phyloP scores from a whole-genome alignment of 306 rosid genomes.

The Lotus japonicus region DNA sequence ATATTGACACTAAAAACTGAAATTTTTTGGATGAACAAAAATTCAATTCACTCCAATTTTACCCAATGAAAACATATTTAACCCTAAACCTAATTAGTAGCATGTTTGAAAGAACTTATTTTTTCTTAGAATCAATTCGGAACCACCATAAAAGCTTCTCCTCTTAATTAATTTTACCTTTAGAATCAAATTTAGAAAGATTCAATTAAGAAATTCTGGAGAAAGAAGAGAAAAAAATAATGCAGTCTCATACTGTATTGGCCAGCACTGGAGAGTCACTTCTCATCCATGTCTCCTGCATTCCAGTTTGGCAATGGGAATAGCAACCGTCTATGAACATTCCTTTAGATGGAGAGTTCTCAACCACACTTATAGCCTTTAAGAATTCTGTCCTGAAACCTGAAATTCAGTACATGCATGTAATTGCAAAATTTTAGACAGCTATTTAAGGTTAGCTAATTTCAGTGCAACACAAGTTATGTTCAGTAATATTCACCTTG shows the following conservation, averaged over 20 bases:
- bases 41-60: too few species aligned
- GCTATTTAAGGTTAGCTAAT: neutral
- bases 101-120: too few species aligned
- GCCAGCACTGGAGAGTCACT: conserved; percentile 63
- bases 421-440: neutral
- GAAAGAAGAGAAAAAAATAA: neutral
- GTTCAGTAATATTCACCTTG: conserved; percentile 45
- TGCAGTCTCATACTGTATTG: conserved; percentile 43
- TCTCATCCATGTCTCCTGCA: conserved; percentile 83
- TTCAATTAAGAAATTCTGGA: neutral
- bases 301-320: conserved; percentile 91
- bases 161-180: too few species aligned
- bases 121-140: too few species aligned
- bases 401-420: conserved; percentile 24
- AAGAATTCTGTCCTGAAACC: conserved; percentile 69
- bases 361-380: conserved; percentile 40
- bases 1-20: too few species aligned
- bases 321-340: conserved; percentile 77
- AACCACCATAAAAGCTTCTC: too few species aligned
- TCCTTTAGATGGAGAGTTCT: conserved; percentile 41
- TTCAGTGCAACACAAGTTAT: neutral
- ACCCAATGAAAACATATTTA: too few species aligned
- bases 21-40: too few species aligned
- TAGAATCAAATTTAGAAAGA: too few species aligned
- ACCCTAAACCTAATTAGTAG: neutral